Evolutionary conservation across 768 basidiomycete genomes (phyloP), one percentile per base, ranked within the genome.

Genomic region (Leccinum ochraceum): DNA sequence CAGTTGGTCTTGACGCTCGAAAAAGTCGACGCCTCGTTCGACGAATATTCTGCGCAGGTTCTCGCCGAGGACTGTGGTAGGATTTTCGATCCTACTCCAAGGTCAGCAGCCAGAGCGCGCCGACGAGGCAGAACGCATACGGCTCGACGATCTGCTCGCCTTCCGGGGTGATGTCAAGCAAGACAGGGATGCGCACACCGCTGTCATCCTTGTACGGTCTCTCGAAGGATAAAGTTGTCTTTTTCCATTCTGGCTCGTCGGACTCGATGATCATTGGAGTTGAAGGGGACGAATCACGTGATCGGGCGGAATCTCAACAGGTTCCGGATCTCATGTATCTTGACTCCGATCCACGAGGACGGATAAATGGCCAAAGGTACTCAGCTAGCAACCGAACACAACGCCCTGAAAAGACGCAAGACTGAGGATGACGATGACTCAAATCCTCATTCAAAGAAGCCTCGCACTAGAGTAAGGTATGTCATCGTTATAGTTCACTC

Each of bases 171-270:
- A 94, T 89, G 67, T 94, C 91, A 28, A 81, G 75, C 30, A 94
- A 75, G 6, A 79, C 77, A 26, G 84, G 87, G 30, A 93, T 83
- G 9, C 69, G 79, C 50, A 82, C 77, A 8, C 89, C 90, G 39
- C 81, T 74, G 64, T 94, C 91, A 67, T 92, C 88, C 72, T 88
- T 92, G 77, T 92, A 92, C 0, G 89, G 90, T 42, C 85, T 79
- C 69, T 94, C 92, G 34, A 94, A 80, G 2, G 90, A 87, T 10
- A 93, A 76, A 61, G 76, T 86, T 39, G 87, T 76, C 63, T 80
- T 80, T 68, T 82, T 86, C 83, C 86, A 88, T 9, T 77, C 69
- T 11, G 79, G 79, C 55, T 78, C 68, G 42, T 60, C 68, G 64
- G 72, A 71, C 65, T 64, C 66, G 39, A 48, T 37, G 46, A 53